phyloP scores from a whole-genome alignment of 1,139 yeast genomes.

The Hansenula sp. region DNA sequence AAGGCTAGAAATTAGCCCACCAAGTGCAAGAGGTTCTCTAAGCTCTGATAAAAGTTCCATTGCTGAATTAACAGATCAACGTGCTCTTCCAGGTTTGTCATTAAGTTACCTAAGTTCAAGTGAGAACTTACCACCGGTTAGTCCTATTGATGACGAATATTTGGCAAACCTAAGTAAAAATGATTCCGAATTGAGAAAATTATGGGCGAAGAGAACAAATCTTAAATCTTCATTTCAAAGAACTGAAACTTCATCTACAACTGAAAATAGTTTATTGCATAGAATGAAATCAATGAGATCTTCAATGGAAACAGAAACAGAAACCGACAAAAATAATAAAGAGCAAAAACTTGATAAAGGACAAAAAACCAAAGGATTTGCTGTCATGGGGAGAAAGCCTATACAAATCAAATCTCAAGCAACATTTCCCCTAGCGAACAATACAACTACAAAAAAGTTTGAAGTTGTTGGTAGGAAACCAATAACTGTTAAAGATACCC shows the following conservation, averaged over 20 bases:
- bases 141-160: conserved; percentile 11
- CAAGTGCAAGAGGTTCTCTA: neutral
- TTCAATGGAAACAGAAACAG: neutral
- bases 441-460: neutral
- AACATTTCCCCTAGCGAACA: neutral
- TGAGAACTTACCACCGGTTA: conserved; percentile 3
- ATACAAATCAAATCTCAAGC: neutral
- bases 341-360: neutral
- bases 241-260: neutral
- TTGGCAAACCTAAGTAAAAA: conserved; percentile 5
- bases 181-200: conserved; percentile 7
- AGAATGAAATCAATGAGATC: neutral
- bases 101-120: conserved; percentile 4
- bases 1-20: neutral
- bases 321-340: no score
- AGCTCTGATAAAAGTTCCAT: neutral
- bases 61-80: conserved; percentile 7
- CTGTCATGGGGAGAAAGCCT: conserved; percentile 9
- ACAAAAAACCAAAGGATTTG: conserved; percentile 5
- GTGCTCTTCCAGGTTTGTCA: conserved; percentile 10
- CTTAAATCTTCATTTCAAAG: neutral
- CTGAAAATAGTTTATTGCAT: conserved; percentile 1
- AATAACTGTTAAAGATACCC: conserved; percentile 24
- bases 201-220: conserved; percentile 8
- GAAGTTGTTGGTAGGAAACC: conserved; percentile 5